A percentile compares a stretch with the other conserved stretches of the same genome.
phyloP scores from a whole-genome alignment of 2,329 filamentous ascomycete genomes.

The Alternaria triticina region DNA sequence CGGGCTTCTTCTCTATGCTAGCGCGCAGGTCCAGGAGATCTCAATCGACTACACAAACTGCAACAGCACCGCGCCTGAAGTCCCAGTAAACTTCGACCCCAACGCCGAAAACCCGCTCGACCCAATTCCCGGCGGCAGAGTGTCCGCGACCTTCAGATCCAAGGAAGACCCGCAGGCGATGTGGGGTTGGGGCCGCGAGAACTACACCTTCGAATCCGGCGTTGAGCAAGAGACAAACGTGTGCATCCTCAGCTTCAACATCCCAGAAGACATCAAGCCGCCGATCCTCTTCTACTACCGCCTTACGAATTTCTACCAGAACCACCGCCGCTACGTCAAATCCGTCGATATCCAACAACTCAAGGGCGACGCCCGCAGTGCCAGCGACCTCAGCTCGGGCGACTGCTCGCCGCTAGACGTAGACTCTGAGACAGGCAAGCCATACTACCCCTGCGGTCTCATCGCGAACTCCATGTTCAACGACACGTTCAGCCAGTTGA shows the following conservation, averaged over 20 bases:
- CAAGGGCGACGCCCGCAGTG: constrained; percentile 70
- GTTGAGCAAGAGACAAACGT: constrained; percentile 48
- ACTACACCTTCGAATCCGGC: constrained; percentile 43
- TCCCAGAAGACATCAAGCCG: constrained; percentile 78
- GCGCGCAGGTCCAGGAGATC: constrained; percentile 87
- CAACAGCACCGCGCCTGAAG: constrained; percentile 60
- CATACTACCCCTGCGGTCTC: constrained; percentile 93
- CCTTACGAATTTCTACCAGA: constrained; percentile 98
- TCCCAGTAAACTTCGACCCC: constrained; percentile 22
- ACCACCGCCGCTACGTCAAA: constrained; percentile 94
- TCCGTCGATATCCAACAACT: constrained; percentile 86
- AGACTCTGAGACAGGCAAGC: constrained; percentile 53
- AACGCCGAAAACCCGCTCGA: constrained; percentile 43
- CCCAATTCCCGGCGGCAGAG: constrained; percentile 63
- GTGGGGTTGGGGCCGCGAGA: constrained; percentile 44
- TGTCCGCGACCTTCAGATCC: constrained; percentile 75
- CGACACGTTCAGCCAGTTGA: constrained; percentile 77
- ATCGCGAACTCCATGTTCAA: constrained; percentile 99
- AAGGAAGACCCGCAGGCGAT: constrained; percentile 42
- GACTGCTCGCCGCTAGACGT: constrained; percentile 75
- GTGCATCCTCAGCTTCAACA: constrained; percentile 78
- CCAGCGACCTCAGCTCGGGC: constrained; percentile 67
- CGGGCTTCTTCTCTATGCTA: constrained; percentile 84
- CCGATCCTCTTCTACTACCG: constrained; percentile 94
- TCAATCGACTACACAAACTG: constrained; percentile 90